Evolutionary conservation across 208 protist species (phyloP), one percentile per base, ranked within the genome.

Genomic region (Leishmania turanica): DNA sequence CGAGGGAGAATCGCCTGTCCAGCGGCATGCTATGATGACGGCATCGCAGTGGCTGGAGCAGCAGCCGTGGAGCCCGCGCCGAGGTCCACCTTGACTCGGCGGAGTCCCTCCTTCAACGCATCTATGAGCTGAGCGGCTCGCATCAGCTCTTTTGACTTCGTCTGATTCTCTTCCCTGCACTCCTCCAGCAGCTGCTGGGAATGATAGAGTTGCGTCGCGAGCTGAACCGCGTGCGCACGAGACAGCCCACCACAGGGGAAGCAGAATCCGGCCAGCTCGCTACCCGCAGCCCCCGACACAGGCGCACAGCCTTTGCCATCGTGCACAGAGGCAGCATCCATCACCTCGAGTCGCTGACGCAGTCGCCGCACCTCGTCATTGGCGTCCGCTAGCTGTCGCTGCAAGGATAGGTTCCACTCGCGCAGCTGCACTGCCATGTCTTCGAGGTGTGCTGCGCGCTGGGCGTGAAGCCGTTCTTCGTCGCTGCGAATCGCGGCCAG

Each of bases 81-180:
- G 5, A 96, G 82, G 47, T 90, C 86, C 19, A 68, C 31, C 66
- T 88, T 87, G 1, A 94, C 90, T 8, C 80, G 82, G 24, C 84
- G 76, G 7, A 96, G 86, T 27, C 91, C 93, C 15, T 87, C 84
- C 54, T 89, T 88, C 49, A 96, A 75, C 8, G 87, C 74, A 34
- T 90, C 71, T 66, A 96, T 87, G n/a, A 90, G 65, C 31, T 86
- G 81, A 42, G 84, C 45, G 4, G 91, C 89, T 15, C 77, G 75
- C 2, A 74, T 53, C 58, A 95, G 77, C 69, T 96, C 90, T 6
- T 74, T 42, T 9, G 77, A 42, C 40, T 81, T 86, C 7, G 8
- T 21, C 24, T 64, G 37, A 1, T 64, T 71, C 24, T 82, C 66
- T 24, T 49, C 34, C 42, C 65, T 47, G 24, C 21, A 75, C 4